Evolutionary conservation across 2,329 filamentous ascomycete species (phyloP).

Genomic region (Hypoxylon sp.): DNA sequence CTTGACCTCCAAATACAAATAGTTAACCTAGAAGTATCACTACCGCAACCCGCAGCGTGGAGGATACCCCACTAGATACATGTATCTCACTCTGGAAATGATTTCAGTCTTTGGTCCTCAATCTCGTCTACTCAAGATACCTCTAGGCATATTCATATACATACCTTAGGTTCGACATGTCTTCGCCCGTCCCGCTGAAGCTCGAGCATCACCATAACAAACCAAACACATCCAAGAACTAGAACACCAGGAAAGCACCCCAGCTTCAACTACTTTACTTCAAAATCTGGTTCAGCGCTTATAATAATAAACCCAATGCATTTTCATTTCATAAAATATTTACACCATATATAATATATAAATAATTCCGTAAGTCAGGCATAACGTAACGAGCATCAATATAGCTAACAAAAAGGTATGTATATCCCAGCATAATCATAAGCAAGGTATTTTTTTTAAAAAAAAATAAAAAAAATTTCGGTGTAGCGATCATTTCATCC

Average conservation of each 20-base stretch:
- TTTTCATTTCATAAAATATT: not conserved
- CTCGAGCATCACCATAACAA: not conserved
- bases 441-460: not conserved
- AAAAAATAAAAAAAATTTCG: not conserved
- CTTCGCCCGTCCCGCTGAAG: not conserved
- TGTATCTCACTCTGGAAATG: no score
- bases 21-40: no score
- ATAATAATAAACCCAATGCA: not conserved
- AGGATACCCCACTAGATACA: no score
- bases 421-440: slow-evolving; percentile 4
- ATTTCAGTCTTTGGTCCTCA: not conserved
- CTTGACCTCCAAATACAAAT: not conserved
- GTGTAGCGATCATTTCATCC: slow-evolving; percentile 1
- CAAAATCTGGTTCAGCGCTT: no score
- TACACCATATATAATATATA: not conserved
- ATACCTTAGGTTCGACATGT: not conserved
- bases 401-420: not conserved
- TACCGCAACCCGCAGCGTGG: no score
- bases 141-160: no score
- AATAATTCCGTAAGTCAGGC: no score
- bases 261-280: not conserved
- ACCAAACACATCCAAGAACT: not conserved
- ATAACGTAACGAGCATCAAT: slow-evolving; percentile 1
- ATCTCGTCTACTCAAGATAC: not conserved
- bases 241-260: not conserved